phyloP scores from a whole-genome alignment of 139 green algal species.

The Chlamydomonas urium region DNA sequence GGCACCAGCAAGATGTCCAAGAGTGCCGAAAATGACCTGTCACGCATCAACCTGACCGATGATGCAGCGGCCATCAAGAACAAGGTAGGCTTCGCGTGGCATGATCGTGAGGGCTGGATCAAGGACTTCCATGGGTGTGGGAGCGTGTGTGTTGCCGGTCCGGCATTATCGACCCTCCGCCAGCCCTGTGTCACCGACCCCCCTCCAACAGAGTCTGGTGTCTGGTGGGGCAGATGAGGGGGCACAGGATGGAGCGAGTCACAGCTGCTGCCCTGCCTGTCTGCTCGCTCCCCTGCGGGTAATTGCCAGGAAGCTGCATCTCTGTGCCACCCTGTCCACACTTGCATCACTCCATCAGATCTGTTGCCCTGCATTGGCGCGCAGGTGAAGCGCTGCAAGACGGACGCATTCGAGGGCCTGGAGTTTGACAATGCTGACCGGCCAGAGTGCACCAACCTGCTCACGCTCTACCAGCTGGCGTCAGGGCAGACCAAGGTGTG shows the following conservation, averaged over 20 bases:
- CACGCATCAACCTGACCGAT: conserved; percentile 92
- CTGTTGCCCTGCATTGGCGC: too few relatives aligned
- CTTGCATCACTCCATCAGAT: not conserved
- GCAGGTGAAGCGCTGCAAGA: conserved; percentile 84
- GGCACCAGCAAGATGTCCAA: conserved; percentile 88
- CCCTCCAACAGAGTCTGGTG: too few relatives aligned
- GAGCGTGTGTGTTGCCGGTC: too few relatives aligned
- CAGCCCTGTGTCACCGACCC: too few relatives aligned
- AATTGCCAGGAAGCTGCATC: too few relatives aligned
- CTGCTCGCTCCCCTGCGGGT: too few relatives aligned
- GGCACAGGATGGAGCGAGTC: conserved; percentile 66
- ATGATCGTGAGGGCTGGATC: too few relatives aligned
- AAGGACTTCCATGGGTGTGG: too few relatives aligned
- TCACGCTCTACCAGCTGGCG: conserved; percentile 85
- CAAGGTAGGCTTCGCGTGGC: too few relatives aligned
- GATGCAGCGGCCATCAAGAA: conserved; percentile 72
- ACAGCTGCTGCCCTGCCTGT: conserved; percentile 46
- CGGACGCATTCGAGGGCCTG: conserved; percentile 75
- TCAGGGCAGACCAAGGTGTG: conserved; percentile 61
- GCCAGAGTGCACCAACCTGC: conserved; percentile 92
- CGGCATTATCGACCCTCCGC: too few relatives aligned
- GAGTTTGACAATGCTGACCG: conserved; percentile 86
- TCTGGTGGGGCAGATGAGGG: not conserved
- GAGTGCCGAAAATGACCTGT: conserved; percentile 74
- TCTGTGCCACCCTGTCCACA: too few relatives aligned